Percentiles rank a stretch among this genome's conserved stretches.
These are phyloP conservation scores for Cystobasidium onofrii DNA, from an alignment of 768 basidiomycete genomes.

Conservation along the genomic window DNA sequence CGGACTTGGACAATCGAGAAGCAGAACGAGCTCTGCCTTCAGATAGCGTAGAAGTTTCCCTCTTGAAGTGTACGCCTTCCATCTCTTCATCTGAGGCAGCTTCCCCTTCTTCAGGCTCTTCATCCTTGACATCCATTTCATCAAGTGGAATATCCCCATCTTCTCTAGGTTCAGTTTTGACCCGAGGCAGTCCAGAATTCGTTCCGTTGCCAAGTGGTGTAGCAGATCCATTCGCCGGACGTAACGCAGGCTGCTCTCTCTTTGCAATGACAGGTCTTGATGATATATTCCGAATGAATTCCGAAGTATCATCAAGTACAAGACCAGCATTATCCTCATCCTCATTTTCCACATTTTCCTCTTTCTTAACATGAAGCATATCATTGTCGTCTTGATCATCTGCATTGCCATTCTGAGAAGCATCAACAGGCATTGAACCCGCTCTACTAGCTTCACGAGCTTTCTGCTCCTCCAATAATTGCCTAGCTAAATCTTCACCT, in stretches of 20 bases:
- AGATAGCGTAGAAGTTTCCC: constrained; percentile 4
- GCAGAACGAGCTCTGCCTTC: not conserved
- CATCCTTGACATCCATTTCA: constrained; percentile 51
- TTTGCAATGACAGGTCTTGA: constrained; percentile 10
- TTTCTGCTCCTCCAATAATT: constrained; percentile 11
- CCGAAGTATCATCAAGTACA: constrained; percentile 91
- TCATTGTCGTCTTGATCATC: constrained; percentile 54
- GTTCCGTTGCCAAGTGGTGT: constrained; percentile 31
- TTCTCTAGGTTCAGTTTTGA: constrained; percentile 44
- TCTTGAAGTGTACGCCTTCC: constrained; percentile 7
- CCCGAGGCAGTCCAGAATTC: constrained; percentile 13
- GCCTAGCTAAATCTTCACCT: constrained; percentile 14
- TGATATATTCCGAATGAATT: constrained; percentile 66
- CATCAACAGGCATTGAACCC: constrained; percentile 8
- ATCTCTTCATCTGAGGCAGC: constrained; percentile 38
- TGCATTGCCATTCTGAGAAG: constrained; percentile 45
- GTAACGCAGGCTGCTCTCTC: not conserved
- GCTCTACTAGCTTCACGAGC: constrained; percentile 54
- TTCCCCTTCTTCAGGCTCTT: constrained; percentile 49
- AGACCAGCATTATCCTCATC: constrained; percentile 56
- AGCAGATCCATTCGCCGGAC: not conserved
- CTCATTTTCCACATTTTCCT: constrained; percentile 36
- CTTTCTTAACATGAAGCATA: constrained; percentile 33
- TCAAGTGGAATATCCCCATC: constrained; percentile 37
- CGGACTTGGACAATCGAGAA: constrained; percentile 39